phyloP scores from a whole-genome alignment of 208 protist species.

The Trypanosoma cruzi region DNA sequence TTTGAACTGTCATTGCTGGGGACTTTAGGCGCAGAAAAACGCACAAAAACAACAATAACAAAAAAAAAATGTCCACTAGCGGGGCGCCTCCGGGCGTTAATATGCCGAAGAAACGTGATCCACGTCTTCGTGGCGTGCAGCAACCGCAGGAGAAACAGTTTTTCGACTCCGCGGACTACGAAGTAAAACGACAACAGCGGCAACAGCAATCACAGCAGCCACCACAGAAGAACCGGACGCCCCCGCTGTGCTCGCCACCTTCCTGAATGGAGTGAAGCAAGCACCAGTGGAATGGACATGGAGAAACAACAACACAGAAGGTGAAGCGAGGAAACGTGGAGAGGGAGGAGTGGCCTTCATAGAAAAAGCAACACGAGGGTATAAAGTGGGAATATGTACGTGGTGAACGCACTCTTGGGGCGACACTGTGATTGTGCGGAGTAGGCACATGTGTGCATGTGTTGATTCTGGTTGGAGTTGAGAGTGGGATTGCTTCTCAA shows the following conservation, averaged over 20 bases:
- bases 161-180: conserved; percentile 91
- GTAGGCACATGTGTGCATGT: neutral
- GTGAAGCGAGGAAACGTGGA: neutral
- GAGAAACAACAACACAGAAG: neutral
- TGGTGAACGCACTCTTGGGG: neutral
- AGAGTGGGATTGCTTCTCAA: neutral
- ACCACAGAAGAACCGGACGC: neutral
- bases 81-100: conserved; percentile 64
- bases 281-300: neutral
- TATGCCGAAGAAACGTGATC: conserved; percentile 90
- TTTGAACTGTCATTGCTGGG: neutral
- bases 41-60: no score
- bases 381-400: neutral
- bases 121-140: conserved; percentile 77
- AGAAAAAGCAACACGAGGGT: neutral
- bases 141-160: conserved; percentile 73
- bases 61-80: conserved; percentile 12
- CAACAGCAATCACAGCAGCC: conserved; percentile 21
- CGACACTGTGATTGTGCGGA: neutral
- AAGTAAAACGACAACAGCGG: conserved; percentile 77
- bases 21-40: neutral
- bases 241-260: neutral
- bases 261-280: neutral
- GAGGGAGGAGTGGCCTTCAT: neutral
- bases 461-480: neutral